These are phyloP conservation scores for Oidiodendron maius DNA, from an alignment of 495 filamentous ascomycete species.

Conservation along the genomic window DNA sequence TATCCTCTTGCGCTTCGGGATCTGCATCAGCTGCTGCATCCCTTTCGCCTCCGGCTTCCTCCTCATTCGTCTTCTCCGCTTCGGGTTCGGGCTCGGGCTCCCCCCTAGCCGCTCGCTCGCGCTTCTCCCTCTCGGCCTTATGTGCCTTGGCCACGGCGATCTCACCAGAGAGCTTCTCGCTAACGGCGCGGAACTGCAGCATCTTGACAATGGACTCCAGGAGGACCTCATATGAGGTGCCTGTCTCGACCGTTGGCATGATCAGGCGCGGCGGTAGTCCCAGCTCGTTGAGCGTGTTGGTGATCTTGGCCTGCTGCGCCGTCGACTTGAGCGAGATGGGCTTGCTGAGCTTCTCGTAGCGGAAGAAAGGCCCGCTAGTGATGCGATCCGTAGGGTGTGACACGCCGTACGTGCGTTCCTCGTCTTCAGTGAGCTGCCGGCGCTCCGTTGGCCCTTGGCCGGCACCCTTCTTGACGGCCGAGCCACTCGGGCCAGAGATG, in stretches of 20 bases:
- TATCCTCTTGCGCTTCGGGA: too few species aligned
- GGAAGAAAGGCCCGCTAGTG: slow-evolving; percentile 60
- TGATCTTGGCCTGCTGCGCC: slow-evolving; percentile 76
- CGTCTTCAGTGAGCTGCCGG: slow-evolving; percentile 63
- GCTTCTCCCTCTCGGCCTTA: slow-evolving; percentile 54
- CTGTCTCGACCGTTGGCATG: slow-evolving; percentile 81
- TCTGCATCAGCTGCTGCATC: slow-evolving; percentile 17
- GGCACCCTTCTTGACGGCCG: slow-evolving; percentile 51
- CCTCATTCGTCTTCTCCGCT: too few species aligned
- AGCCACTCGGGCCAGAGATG: slow-evolving; percentile 32
- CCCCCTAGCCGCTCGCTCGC: slow-evolving; percentile 12
- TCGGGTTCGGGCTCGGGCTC: slow-evolving; percentile 10
- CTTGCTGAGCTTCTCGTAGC: slow-evolving; percentile 77
- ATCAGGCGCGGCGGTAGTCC: slow-evolving; percentile 70
- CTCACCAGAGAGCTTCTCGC: slow-evolving; percentile 83
- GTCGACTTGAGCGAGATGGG: slow-evolving; percentile 76
- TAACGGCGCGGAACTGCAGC: slow-evolving; percentile 75
- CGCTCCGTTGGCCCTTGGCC: slow-evolving; percentile 41
- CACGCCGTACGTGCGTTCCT: slow-evolving; percentile 77
- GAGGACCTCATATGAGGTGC: slow-evolving; percentile 74
- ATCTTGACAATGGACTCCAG: slow-evolving; percentile 67
- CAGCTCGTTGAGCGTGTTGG: slow-evolving; percentile 68
- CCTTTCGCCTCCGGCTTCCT: slow-evolving; percentile 12
- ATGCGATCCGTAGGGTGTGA: slow-evolving; percentile 75
- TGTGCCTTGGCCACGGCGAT: slow-evolving; percentile 64